These are phyloP conservation scores for Andrographis paniculata DNA, from an alignment of 305 asterid genomes.

Conservation along the genomic window DNA sequence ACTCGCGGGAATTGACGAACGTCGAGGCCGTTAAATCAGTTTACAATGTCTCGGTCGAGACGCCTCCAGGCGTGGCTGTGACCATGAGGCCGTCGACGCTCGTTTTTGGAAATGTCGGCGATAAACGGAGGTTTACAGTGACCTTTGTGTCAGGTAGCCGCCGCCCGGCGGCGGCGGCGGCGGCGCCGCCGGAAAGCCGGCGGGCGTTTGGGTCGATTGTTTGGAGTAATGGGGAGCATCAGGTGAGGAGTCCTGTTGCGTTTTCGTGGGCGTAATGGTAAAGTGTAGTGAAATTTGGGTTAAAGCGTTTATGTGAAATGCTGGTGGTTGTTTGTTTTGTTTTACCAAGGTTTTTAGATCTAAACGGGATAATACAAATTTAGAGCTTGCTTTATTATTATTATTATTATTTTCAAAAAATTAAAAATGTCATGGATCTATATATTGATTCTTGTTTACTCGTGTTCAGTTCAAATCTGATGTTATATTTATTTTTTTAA, in stretches of 20 bases:
- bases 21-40: constrained; percentile 39
- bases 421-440: too few species aligned
- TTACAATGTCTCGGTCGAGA: constrained; percentile 32
- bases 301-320: too few species aligned
- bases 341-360: too few species aligned
- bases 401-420: too few species aligned
- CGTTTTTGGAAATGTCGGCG: constrained; percentile 35
- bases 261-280: constrained; percentile 45
- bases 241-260: constrained; percentile 68
- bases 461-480: too few species aligned
- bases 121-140: constrained; percentile 37
- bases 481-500: too few species aligned
- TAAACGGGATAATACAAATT: too few species aligned
- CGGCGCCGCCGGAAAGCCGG: constrained; percentile 8
- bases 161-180: constrained; percentile 16
- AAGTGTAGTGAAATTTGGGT: too few species aligned
- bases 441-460: too few species aligned
- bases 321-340: too few species aligned
- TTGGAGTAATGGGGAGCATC: constrained; percentile 52
- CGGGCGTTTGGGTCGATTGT: constrained; percentile 52
- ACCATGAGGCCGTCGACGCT: constrained; percentile 49
- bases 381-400: too few species aligned
- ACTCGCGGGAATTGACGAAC: constrained; percentile 55
- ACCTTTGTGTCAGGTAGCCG: constrained; percentile 33
- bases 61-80: constrained; percentile 35